Base-by-base conservation (phyloP, 306 rosid species). In the Begonia masoniana region DNA sequence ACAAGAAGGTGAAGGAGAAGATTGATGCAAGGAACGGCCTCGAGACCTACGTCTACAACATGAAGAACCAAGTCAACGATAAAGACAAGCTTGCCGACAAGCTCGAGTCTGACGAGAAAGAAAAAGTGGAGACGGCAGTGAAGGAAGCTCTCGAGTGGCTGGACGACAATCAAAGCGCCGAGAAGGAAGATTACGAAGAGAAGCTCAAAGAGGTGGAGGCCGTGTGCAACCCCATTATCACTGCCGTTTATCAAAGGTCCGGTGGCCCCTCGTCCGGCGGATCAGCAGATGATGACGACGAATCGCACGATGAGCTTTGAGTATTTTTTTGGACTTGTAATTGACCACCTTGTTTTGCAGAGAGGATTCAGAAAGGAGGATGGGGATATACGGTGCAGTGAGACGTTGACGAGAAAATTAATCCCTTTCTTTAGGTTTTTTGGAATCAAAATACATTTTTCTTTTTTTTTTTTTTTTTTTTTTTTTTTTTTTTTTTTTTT, bases 81-180 rank as follows among this genome's bases (percentile, higher is more conserved):
- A 92, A 92, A 47, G 99, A 92, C 93, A 92, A 92, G 67, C 82
- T 92, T 10, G 96, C 95, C 1, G 99, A 92, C 71, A 92, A 92
- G 83, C 79, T 92, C 19, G 99, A 86, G 62, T 61, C 80, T 0
- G 96, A 92, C n/a, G 99, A 86, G 60, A 92, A 92, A 93, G 96
- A 92, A 43, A 92, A 92, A 58, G 72, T 92, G 13, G 99, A 92
- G 75, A 70, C 87, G 0, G 96, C 99, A 0, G 92, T 84, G 54
- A 92, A 92, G 72, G 96, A 92, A 39, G 99, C 99, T 9, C 79
- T 92, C 54, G 99, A 92, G 52, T 92, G 99, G 99, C 39, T 92
- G 12, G 99, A 92, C 3, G 99, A 92, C 71, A 92, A 92, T 82
- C 99, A 92, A 69, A 77, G 39, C 0, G 84, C 62, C 0, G 95